Base-by-base conservation (phyloP, 371 early-diverging fungal genomes). In the Rhizopus delemar region DNA sequence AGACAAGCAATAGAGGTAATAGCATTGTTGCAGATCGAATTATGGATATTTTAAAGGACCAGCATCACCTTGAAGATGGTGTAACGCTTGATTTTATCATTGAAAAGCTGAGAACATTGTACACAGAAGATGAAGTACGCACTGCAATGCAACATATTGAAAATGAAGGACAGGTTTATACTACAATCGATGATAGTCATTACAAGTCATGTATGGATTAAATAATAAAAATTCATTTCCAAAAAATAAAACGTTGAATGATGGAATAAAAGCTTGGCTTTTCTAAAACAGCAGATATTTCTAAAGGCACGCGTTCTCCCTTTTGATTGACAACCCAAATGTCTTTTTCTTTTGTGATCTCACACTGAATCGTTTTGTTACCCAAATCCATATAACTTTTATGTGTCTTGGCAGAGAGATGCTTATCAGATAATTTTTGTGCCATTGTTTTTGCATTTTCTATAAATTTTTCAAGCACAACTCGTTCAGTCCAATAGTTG, bases 151-250 rank as follows among this genome's bases (percentile, higher is more conserved):
- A 85, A 0, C 75, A 64, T 58, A 73, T 90, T 16, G 52, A 62
- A 8, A 62, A 65, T 35, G 90, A 91, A 61, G 91, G 91, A 4
- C 83, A 77, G 52, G 65, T 84, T 48, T 90, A 88, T 71, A 74
- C 62, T 55, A 91, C 89, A 29, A 73, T 80, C 48, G 88, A 88
- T 63, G 85, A 86, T 8, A 65, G 77, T 22, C 86, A 89, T 59
- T 65, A 82, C 56, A 83, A 81, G 65, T 69, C 80, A 4, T 65
- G 57, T 48, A 38, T 56, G 11, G 56, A 59, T 50, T 59, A 63
- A 57, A 13, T 43, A 22, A 22, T 43, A 43, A n/a, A 13, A 5
- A 13, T 43, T 43, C n/a, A 8, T 36, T 36, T 36, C 11, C 36
- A 36, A 36, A 36, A 13, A 43, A 43, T 43, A 43, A 22, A 43